These are phyloP conservation scores for Lachancea cidri DNA, from an alignment of 805 yeast genomes.

Conservation along the genomic window DNA sequence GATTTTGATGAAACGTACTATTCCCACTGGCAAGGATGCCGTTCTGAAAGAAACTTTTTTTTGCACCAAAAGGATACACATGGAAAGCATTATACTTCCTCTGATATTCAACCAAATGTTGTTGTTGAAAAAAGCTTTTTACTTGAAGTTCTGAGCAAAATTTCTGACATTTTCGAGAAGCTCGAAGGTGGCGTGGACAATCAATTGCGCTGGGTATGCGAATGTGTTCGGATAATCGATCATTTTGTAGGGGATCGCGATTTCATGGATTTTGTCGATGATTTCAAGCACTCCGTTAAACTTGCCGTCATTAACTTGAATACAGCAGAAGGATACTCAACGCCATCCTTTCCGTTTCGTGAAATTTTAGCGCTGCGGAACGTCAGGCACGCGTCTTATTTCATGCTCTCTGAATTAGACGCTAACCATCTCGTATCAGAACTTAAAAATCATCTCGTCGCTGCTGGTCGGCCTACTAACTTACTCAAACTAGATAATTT, in stretches of 20 bases:
- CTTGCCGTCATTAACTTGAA: background rate
- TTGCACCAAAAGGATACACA: conserved; percentile 2
- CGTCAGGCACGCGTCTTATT: conserved; percentile 2
- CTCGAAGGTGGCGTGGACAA: background rate
- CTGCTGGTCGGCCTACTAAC: background rate
- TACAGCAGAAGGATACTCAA: background rate
- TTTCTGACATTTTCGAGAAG: conserved; percentile 12
- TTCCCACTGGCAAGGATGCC: conserved; percentile 10
- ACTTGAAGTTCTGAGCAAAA: conserved; percentile 9
- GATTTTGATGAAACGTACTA: background rate
- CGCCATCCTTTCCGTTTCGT: background rate
- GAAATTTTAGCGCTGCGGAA: background rate
- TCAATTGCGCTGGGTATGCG: conserved; percentile 15
- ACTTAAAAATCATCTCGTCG: background rate
- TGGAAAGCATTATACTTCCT: background rate
- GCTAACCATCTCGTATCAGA: conserved; percentile 3
- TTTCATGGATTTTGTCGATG: conserved; percentile 11
- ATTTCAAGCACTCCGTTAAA: conserved; percentile 7
- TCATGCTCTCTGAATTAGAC: conserved; percentile 1
- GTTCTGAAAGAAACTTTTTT: conserved; percentile 16
- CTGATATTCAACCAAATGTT: background rate
- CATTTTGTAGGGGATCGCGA: conserved; percentile 14
- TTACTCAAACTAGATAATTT: conserved; percentile 1
- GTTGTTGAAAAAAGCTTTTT: conserved; percentile 3
- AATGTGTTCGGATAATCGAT: conserved; percentile 11